A percentile compares a stretch with the other conserved stretches of the same genome.
Conservation (phyloP, 192 early-diverging fungal genomes). For the Irineochytrium annulatum region DNA sequence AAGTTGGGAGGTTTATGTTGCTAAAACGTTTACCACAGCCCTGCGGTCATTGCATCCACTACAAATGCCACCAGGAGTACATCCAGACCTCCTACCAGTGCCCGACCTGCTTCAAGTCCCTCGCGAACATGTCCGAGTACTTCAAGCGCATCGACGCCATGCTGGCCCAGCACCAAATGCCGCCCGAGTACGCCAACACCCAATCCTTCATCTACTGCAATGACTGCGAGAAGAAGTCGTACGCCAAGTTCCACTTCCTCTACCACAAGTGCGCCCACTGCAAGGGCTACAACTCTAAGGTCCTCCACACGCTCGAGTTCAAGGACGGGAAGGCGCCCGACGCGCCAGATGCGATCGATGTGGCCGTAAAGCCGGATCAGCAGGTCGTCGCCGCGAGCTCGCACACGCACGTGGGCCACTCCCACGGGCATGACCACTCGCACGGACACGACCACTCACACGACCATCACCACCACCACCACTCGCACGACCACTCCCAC, state of each 20-base stretch:
- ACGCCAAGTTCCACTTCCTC: constrained; percentile 87
- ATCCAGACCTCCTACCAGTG: constrained; percentile 91
- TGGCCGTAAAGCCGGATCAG: background rate
- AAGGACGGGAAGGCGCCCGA: constrained; percentile 16
- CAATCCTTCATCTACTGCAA: constrained; percentile 84
- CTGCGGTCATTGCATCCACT: constrained; percentile 92
- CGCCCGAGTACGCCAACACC: constrained; percentile 76
- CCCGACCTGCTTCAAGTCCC: constrained; percentile 88
- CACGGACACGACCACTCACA: constrained; percentile 1
- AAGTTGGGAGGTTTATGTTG: background rate
- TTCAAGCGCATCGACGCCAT: constrained; percentile 81
- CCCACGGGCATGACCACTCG: background rate
- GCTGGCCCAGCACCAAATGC: constrained; percentile 83
- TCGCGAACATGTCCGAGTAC: constrained; percentile 77
- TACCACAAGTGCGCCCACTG: constrained; percentile 93
- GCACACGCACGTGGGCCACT: background rate
- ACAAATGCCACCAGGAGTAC: constrained; percentile 78
- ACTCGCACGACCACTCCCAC: background rate
- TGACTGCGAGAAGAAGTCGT: constrained; percentile 85
- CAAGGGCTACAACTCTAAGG: constrained; percentile 87
- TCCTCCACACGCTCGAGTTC: constrained; percentile 58
- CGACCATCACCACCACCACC: constrained; percentile 5
- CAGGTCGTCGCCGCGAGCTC: background rate
- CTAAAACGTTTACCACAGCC: constrained; percentile 44
- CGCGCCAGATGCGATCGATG: background rate